phyloP scores from a whole-genome alignment of 441 rosid genomes.

The Sinapis alba region DNA sequence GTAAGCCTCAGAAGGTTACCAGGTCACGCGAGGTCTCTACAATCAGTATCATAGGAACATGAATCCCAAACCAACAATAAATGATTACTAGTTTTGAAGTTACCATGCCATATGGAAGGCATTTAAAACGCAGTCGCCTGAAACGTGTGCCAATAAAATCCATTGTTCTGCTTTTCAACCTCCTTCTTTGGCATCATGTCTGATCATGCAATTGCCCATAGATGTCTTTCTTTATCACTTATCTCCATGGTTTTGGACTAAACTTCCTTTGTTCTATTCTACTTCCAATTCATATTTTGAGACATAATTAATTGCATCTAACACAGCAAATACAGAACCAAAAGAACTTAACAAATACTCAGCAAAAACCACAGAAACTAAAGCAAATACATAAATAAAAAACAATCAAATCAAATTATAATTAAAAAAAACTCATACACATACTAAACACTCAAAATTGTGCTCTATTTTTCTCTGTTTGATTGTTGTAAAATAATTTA shows the following conservation, averaged over 20 bases:
- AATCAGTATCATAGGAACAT: conserved; percentile 37
- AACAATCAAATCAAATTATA: too few species aligned
- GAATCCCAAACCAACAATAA: neutral
- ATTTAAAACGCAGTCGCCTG: neutral
- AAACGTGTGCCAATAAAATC: neutral
- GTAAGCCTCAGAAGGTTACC: conserved; percentile 30
- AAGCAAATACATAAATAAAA: too few species aligned
- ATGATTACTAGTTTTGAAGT: neutral
- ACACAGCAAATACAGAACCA: neutral
- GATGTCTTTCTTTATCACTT: neutral
- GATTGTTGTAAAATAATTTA: neutral
- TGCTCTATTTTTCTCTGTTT: neutral
- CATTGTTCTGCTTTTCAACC: neutral
- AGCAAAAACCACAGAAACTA: neutral
- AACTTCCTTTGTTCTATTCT: neutral
- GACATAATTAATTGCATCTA: conserved; percentile 3
- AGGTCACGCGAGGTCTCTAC: conserved; percentile 21
- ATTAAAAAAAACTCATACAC: too few species aligned
- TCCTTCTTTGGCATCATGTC: neutral
- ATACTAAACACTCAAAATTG: too few species aligned
- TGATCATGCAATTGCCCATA: neutral
- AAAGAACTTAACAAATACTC: neutral
- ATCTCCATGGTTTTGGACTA: neutral
- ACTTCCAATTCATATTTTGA: neutral
- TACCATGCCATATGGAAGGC: conserved; percentile 1